These are phyloP conservation scores for Scedosporium dehoogii DNA, from an alignment of 2,329 filamentous ascomycete genomes.

Conservation along the genomic window DNA sequence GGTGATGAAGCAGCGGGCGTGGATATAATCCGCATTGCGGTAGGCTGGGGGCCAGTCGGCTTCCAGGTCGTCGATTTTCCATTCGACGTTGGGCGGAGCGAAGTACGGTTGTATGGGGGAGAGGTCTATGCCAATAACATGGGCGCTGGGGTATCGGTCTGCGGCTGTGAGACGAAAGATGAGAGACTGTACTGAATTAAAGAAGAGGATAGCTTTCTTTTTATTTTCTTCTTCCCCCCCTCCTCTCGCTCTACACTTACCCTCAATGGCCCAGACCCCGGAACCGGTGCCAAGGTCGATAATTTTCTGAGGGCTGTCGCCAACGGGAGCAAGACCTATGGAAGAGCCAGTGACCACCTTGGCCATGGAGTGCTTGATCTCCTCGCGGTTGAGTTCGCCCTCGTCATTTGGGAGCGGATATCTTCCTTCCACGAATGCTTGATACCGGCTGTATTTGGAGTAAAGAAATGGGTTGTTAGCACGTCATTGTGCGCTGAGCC, in stretches of 20 bases:
- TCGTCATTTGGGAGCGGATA: slow-evolving; percentile 46
- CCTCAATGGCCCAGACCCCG: slow-evolving; percentile 39
- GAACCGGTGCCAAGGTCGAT: slow-evolving; percentile 52
- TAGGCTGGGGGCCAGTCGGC: slow-evolving; percentile 24
- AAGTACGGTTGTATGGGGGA: slow-evolving; percentile 45
- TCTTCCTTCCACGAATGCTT: slow-evolving; percentile 33
- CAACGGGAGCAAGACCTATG: slow-evolving; percentile 33
- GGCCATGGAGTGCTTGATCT: slow-evolving; percentile 36
- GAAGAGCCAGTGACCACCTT: slow-evolving; percentile 34
- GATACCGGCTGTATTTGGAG: slow-evolving; percentile 26
- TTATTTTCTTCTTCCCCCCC: neutral
- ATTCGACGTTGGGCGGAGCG: slow-evolving; percentile 30
- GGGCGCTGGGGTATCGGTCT: slow-evolving; percentile 28
- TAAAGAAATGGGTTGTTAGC: slow-evolving; percentile 19
- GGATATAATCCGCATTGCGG: slow-evolving; percentile 46
- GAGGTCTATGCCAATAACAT: slow-evolving; percentile 43
- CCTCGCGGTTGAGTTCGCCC: slow-evolving; percentile 36
- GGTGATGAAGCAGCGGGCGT: slow-evolving; percentile 47
- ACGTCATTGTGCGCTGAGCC: too few species aligned
- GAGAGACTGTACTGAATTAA: neutral
- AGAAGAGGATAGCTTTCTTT: neutral
- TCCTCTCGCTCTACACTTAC: slow-evolving; percentile 21
- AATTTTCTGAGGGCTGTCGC: slow-evolving; percentile 34
- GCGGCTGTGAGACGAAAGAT: neutral
- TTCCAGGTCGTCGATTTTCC: slow-evolving; percentile 25